phyloP scores from a whole-genome alignment of 768 basidiomycete species.

The Boletales sp. region DNA sequence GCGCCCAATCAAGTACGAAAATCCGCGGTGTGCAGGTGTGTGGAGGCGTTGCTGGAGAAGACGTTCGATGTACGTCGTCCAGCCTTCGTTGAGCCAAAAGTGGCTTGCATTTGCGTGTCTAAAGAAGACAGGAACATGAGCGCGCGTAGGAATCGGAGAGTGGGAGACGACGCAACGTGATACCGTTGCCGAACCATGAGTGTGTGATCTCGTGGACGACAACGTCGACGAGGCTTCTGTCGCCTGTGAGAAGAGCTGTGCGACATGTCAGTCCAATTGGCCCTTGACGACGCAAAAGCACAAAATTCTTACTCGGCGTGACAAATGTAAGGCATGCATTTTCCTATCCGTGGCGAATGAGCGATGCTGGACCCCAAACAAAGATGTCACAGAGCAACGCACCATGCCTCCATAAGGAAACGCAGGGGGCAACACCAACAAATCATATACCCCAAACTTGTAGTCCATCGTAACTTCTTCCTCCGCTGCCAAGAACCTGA shows the following conservation, averaged over 20 bases:
- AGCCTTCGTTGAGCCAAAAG: constrained; percentile 91
- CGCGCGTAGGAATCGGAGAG: background rate
- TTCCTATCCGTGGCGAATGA: constrained; percentile 47
- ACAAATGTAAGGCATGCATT: constrained; percentile 85
- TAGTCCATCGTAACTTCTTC: constrained; percentile 75
- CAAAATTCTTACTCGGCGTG: constrained; percentile 63
- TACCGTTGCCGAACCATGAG: constrained; percentile 89
- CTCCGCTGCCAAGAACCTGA: constrained; percentile 66
- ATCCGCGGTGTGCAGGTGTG: constrained; percentile 73
- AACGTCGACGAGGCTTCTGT: constrained; percentile 85
- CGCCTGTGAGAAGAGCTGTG: constrained; percentile 76
- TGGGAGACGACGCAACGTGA: constrained; percentile 47
- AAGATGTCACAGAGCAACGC: background rate
- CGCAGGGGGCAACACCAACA: constrained; percentile 82
- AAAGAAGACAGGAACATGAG: background rate
- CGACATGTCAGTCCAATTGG: background rate
- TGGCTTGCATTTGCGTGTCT: constrained; percentile 69
- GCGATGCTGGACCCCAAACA: background rate
- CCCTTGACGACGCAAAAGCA: background rate
- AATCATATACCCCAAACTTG: constrained; percentile 82
- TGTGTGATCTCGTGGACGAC: constrained; percentile 84
- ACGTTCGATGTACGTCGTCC: constrained; percentile 92
- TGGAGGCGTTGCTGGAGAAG: constrained; percentile 67
- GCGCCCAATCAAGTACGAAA: constrained; percentile 74
- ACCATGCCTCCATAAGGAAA: constrained; percentile 94